A percentile compares a stretch with the other conserved stretches of the same genome.
phyloP scores from a whole-genome alignment of 768 basidiomycete genomes.

The Xerocomellus amylosporus region DNA sequence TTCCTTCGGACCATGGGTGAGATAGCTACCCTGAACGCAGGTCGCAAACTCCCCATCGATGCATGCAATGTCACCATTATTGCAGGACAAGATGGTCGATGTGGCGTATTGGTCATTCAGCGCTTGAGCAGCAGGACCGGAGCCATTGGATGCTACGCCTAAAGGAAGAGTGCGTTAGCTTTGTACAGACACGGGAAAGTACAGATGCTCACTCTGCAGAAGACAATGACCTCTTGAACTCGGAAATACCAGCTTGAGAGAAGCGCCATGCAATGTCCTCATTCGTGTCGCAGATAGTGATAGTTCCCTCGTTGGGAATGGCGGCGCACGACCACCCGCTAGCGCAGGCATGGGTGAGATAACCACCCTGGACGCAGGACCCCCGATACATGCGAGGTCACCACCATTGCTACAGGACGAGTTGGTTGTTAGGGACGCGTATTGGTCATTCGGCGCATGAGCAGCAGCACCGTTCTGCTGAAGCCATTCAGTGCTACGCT shows the following conservation, averaged over 20 bases:
- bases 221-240: conserved; percentile 9
- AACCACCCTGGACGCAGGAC: conserved; percentile 12
- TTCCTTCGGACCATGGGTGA: conserved; percentile 10
- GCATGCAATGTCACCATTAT: conserved; percentile 18
- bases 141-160: conserved; percentile 17
- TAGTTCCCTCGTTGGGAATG: conserved; percentile 24
- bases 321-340: conserved; percentile 22
- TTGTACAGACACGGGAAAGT: neutral
- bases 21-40: conserved; percentile 16
- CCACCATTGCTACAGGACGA: conserved; percentile 19
- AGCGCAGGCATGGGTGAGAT: conserved; percentile 10
- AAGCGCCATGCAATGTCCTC: conserved; percentile 11
- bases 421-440: conserved; percentile 9
- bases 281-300: conserved; percentile 15
- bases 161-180: neutral
- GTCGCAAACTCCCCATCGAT: conserved; percentile 17
- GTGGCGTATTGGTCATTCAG: conserved; percentile 23
- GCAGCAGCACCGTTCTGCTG: conserved; percentile 28
- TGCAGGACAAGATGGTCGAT: conserved; percentile 20
- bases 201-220: neutral
- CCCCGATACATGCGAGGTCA: conserved; percentile 16
- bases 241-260: conserved; percentile 12
- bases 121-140: conserved; percentile 23
- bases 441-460: conserved; percentile 23
- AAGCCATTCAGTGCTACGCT: conserved; percentile 18